Conservation (phyloP, 176 grass and related monocot genomes). For the Hsuehochloa calcarea region DNA sequence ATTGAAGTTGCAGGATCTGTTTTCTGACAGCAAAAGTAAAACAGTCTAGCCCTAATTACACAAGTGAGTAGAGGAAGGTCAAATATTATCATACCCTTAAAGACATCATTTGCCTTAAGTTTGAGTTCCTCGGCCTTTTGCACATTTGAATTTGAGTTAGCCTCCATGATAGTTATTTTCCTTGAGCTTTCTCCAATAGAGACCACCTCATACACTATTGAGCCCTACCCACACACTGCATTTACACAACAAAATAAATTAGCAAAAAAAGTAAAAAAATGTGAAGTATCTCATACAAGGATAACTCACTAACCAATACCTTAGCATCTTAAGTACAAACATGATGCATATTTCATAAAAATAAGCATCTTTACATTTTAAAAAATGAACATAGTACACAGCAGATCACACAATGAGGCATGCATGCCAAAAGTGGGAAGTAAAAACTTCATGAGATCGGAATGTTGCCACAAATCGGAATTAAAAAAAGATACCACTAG, state of each 20-base stretch:
- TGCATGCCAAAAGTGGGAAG: not conserved
- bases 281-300: not conserved
- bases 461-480: not conserved
- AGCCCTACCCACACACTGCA: not conserved
- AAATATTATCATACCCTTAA: constrained; percentile 60
- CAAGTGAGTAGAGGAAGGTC: not conserved
- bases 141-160: constrained; percentile 47
- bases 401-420: not conserved
- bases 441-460: not conserved
- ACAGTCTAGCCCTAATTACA: not conserved
- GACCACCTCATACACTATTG: not conserved
- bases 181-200: not conserved
- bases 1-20: not conserved
- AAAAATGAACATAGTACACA: not conserved
- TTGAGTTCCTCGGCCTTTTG: constrained; percentile 84
- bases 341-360: not conserved
- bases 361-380: not conserved
- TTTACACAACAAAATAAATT: constrained; percentile 26
- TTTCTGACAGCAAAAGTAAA: not conserved
- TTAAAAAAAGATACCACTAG: not conserved
- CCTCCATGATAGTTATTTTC: constrained; percentile 42
- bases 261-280: not conserved
- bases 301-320: not conserved
- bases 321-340: not conserved
- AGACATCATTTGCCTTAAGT: constrained; percentile 79